A percentile compares a stretch with the other conserved stretches of the same genome.
Evolutionary conservation across 2,329 filamentous ascomycete genomes (phyloP).

Genomic region (Claviceps purpurea): DNA sequence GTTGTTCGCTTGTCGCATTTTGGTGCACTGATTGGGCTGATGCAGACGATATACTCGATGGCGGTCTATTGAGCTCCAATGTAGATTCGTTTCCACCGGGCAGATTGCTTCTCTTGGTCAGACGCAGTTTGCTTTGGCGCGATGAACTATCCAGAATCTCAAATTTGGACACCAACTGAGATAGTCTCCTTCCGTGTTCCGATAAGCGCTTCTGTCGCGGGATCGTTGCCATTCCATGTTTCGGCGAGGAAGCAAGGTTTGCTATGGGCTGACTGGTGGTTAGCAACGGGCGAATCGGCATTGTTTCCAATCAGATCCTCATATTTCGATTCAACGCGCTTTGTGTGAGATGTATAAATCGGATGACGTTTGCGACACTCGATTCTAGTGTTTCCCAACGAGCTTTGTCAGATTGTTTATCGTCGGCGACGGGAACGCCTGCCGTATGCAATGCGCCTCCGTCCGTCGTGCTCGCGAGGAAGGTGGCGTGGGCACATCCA

Average conservation of each 20-base stretch:
- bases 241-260: background rate
- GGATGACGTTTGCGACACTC: background rate
- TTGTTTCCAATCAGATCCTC: background rate
- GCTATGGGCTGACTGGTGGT: background rate
- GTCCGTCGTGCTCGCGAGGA: background rate
- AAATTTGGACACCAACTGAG: slow-evolving; percentile 23
- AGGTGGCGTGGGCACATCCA: background rate
- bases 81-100: background rate
- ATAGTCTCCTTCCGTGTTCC: slow-evolving; percentile 8
- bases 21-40: background rate
- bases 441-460: background rate
- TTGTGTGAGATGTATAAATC: background rate
- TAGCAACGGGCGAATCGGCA: slow-evolving; percentile 3
- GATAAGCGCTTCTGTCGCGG: background rate
- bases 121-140: background rate
- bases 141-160: slow-evolving; percentile 16
- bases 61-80: background rate
- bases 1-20: background rate
- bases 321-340: background rate
- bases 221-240: background rate
- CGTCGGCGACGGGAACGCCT: background rate
- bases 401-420: background rate
- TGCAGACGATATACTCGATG: background rate
- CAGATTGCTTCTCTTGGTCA: background rate
- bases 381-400: background rate